phyloP scores from a whole-genome alignment of 1,139 yeast genomes.

The Candida tetrigidarum region DNA sequence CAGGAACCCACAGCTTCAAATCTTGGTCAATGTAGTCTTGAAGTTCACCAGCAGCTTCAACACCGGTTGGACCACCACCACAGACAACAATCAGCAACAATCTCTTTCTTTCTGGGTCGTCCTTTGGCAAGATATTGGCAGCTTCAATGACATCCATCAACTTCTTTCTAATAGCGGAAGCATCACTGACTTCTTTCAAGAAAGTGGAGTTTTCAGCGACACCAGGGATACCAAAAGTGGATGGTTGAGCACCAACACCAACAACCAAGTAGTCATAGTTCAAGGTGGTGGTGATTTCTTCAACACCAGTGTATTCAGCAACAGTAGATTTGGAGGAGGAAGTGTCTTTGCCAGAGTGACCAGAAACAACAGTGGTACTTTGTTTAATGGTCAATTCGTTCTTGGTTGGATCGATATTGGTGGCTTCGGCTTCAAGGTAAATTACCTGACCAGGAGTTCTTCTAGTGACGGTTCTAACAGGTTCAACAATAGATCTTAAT shows the following conservation, averaged over 20 bases:
- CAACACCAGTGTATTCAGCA: constrained; percentile 38
- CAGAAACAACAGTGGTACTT: constrained; percentile 54
- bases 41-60: constrained; percentile 93
- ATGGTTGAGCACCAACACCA: constrained; percentile 93
- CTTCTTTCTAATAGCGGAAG: constrained; percentile 74
- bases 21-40: constrained; percentile 95
- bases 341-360: constrained; percentile 58
- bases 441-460: constrained; percentile 74
- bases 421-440: constrained; percentile 92
- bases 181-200: constrained; percentile 85
- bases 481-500: constrained; percentile 87
- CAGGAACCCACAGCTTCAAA: constrained; percentile 87
- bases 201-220: constrained; percentile 86
- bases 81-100: constrained; percentile 84
- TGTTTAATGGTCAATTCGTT: constrained; percentile 56
- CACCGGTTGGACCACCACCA: constrained; percentile 98
- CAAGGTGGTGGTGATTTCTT: constrained; percentile 52
- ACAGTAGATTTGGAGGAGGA: constrained; percentile 55
- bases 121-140: constrained; percentile 75
- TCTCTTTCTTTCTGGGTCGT: constrained; percentile 79
- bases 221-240: constrained; percentile 93
- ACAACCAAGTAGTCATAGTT: constrained; percentile 81
- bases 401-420: constrained; percentile 68
- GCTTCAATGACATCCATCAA: constrained; percentile 83
- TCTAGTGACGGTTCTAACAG: constrained; percentile 75